These are phyloP conservation scores for Torulaspora microellipsoides DNA, from an alignment of 805 yeast species.

Conservation along the genomic window DNA sequence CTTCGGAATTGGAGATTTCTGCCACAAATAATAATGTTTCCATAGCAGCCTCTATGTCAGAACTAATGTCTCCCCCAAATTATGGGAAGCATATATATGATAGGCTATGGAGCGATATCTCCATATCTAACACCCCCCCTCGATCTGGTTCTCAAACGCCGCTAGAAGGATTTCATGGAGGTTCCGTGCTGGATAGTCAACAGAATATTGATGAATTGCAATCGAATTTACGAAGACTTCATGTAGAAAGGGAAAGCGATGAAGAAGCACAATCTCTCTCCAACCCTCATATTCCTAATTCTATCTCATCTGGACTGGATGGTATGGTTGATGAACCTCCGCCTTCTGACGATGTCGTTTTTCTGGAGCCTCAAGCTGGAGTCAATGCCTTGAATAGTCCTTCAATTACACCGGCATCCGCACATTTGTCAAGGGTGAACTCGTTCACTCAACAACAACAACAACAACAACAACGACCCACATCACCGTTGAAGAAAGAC, in stretches of 20 bases:
- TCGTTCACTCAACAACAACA: slow-evolving; percentile 37
- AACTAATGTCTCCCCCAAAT: slow-evolving; percentile 75
- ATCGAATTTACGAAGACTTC: slow-evolving; percentile 15
- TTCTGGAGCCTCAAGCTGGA: background rate
- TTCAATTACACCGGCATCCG: slow-evolving; percentile 47
- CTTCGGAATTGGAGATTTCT: slow-evolving; percentile 30
- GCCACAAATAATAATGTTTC: slow-evolving; percentile 16
- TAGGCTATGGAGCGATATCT: slow-evolving; percentile 64
- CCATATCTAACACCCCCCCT: slow-evolving; percentile 32
- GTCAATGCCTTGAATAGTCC: slow-evolving; percentile 6
- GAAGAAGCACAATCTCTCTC: background rate
- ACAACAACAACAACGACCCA: slow-evolving; percentile 17
- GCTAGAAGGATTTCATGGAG: slow-evolving; percentile 22
- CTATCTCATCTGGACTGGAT: background rate
- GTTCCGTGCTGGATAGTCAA: slow-evolving; percentile 19
- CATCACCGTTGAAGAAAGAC: slow-evolving; percentile 28
- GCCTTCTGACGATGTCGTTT: background rate
- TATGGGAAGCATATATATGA: slow-evolving; percentile 81
- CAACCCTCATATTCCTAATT: background rate
- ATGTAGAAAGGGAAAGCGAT: slow-evolving; percentile 16
- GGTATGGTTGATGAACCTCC: background rate
- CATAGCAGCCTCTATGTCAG: slow-evolving; percentile 26
- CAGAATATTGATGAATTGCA: slow-evolving; percentile 35
- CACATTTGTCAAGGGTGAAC: slow-evolving; percentile 54
- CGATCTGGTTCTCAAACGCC: slow-evolving; percentile 34